Evolutionary conservation across 257 asterid species (phyloP).

Genomic region (Oldenlandia corymbosa): DNA sequence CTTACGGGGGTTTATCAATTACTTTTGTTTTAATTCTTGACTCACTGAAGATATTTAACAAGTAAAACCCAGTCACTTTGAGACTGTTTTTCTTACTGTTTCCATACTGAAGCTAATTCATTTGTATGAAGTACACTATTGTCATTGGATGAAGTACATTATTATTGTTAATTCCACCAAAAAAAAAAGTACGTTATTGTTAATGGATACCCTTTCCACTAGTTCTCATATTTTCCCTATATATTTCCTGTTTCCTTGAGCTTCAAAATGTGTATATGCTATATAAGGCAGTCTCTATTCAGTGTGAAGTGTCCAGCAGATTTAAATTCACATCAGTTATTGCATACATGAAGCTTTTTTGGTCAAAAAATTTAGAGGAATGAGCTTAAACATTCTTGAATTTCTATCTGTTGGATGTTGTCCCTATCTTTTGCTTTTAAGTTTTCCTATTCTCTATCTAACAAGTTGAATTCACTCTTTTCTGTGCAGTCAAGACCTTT

Average conservation of each 20-base stretch:
- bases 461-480: not conserved
- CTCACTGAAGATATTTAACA: not conserved
- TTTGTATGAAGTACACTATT: not conserved
- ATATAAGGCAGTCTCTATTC: too few species aligned
- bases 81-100: not conserved
- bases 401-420: not conserved
- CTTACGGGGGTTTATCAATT: not conserved
- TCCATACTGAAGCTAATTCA: not conserved
- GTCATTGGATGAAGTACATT: too few species aligned
- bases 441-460: conserved; percentile 8
- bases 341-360: not conserved
- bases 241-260: not conserved
- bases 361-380: not conserved
- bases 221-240: not conserved
- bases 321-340: not conserved
- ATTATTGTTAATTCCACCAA: too few species aligned
- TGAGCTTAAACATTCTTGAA: not conserved
- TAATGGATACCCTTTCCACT: too few species aligned
- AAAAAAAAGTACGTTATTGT: too few species aligned
- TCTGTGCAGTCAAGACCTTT: conserved; percentile 88
- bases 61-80: not conserved
- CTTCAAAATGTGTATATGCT: too few species aligned
- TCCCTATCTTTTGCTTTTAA: conserved; percentile 6
- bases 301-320: not conserved
- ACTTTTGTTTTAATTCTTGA: not conserved